Evolutionary conservation across 306 rosid genomes (phyloP).

Genomic region (Geum urbanum): DNA sequence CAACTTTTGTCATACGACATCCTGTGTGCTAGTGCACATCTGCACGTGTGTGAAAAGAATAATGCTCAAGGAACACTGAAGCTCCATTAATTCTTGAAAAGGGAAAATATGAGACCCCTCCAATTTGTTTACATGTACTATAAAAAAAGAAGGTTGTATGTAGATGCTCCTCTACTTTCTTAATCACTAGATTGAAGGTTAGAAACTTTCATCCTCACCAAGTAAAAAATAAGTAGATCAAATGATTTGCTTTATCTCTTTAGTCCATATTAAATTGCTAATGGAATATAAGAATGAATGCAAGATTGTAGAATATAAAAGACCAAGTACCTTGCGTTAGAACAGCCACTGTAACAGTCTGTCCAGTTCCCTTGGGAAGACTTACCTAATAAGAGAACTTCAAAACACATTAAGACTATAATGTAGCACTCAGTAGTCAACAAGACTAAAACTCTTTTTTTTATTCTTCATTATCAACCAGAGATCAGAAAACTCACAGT

Average conservation of each 20-base stretch:
- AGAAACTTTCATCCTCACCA: conserved; percentile 4
- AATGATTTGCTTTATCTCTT: not conserved
- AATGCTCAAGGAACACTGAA: not conserved
- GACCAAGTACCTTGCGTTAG: conserved; percentile 79
- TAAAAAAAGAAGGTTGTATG: not conserved
- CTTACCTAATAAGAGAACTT: conserved; percentile 52
- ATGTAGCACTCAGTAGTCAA: conserved; percentile 10
- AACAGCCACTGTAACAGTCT: conserved; percentile 85
- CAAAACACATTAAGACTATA: conserved; percentile 14
- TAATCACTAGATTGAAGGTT: not conserved
- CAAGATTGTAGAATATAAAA: conserved; percentile 15
- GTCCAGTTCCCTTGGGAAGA: conserved; percentile 98
- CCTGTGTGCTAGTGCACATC: not conserved
- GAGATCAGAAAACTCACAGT: conserved; percentile 60
- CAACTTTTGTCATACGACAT: not conserved
- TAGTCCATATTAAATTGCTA: not conserved
- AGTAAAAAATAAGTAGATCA: not conserved
- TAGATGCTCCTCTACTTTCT: not conserved
- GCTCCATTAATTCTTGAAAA: too few species aligned
- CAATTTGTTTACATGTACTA: not conserved
- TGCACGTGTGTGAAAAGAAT: not conserved
- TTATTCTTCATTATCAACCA: conserved; percentile 6
- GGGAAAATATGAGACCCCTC: not conserved
- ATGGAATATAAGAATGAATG: not conserved
- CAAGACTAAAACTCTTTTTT: not conserved